Percentiles rank a stretch among this genome's conserved stretches.
These are phyloP conservation scores for Monilinia fructigena DNA, from an alignment of 2,329 filamentous ascomycete genomes.

Conservation along the genomic window DNA sequence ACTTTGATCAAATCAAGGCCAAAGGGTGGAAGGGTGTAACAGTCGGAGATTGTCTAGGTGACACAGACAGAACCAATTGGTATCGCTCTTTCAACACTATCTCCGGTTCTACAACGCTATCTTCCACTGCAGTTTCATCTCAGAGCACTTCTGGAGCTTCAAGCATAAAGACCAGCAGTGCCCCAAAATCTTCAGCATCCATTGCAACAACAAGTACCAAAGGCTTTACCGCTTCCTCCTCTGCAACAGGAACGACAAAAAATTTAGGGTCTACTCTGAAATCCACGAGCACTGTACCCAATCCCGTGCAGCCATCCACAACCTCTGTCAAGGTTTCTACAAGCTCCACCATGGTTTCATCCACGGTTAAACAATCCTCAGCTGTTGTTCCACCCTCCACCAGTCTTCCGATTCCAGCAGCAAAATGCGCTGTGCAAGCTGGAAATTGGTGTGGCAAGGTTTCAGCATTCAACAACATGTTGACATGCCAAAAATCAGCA, in stretches of 20 bases:
- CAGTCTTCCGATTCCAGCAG: not conserved
- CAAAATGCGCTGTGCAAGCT: constrained; percentile 13
- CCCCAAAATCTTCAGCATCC: not conserved
- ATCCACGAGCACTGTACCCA: constrained; percentile 4
- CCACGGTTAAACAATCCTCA: not conserved
- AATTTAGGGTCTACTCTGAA: not conserved
- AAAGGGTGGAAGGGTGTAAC: constrained; percentile 44
- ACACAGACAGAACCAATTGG: constrained; percentile 44
- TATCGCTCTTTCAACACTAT: constrained; percentile 37
- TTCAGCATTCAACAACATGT: constrained; percentile 8
- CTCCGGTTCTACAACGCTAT: not conserved
- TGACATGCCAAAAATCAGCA: constrained; percentile 21
- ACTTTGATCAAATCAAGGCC: constrained; percentile 37
- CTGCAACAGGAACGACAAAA: not conserved
- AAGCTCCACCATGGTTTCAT: not conserved
- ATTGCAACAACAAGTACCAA: not conserved
- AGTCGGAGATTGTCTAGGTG: constrained; percentile 48
- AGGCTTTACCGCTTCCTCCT: not conserved
- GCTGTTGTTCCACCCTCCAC: not conserved
- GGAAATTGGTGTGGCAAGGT: constrained; percentile 20
- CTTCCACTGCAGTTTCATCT: constrained; percentile 6
- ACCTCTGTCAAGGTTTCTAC: not conserved
- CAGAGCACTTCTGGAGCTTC: not conserved
- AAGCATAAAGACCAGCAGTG: not conserved
- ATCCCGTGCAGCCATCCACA: not conserved